Percentiles rank a stretch among this genome's conserved stretches.
phyloP scores from a whole-genome alignment of 2,329 filamentous ascomycete species.

The Phaeophleospora eucalypticola region DNA sequence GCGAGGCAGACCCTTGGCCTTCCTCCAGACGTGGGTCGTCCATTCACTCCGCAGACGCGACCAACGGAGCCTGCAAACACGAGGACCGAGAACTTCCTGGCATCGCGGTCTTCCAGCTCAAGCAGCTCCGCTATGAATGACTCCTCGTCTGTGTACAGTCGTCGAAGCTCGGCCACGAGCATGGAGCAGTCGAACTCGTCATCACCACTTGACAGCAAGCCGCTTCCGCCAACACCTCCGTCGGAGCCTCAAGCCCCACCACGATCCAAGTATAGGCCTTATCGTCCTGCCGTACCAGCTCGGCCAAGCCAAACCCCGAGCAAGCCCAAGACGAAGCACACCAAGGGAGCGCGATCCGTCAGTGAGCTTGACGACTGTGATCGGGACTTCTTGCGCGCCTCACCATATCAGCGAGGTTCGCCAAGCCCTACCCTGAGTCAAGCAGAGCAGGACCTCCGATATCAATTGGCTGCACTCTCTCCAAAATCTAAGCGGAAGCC shows the following conservation, averaged over 20 bases:
- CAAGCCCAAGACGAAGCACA: not conserved
- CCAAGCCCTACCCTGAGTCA: conserved; percentile 46
- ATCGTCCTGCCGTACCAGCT: not conserved
- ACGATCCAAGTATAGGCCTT: not conserved
- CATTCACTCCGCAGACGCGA: not conserved
- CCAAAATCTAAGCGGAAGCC: conserved; percentile 4
- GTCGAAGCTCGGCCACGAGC: conserved; percentile 28
- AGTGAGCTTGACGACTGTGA: conserved; percentile 22
- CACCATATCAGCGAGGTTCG: conserved; percentile 3
- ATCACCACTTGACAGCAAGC: conserved; percentile 14
- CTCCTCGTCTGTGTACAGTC: conserved; percentile 39
- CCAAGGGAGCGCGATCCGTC: conserved; percentile 16
- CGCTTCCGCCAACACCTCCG: conserved; percentile 15
- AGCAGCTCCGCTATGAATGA: conserved; percentile 34
- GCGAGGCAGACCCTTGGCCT: not conserved
- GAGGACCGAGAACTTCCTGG: not conserved
- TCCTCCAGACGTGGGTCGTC: not conserved
- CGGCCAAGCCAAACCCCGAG: not conserved
- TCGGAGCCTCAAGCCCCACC: not conserved
- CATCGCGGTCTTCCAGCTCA: conserved; percentile 31
- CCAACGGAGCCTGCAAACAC: not conserved
- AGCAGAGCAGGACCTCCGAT: conserved; percentile 38
- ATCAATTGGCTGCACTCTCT: conserved; percentile 18
- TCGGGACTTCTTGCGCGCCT: conserved; percentile 20
- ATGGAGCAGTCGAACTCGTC: conserved; percentile 13